Evolutionary conservation across 2,329 filamentous ascomycete genomes (phyloP).

Genomic region (Exophiala lecanii-corni): DNA sequence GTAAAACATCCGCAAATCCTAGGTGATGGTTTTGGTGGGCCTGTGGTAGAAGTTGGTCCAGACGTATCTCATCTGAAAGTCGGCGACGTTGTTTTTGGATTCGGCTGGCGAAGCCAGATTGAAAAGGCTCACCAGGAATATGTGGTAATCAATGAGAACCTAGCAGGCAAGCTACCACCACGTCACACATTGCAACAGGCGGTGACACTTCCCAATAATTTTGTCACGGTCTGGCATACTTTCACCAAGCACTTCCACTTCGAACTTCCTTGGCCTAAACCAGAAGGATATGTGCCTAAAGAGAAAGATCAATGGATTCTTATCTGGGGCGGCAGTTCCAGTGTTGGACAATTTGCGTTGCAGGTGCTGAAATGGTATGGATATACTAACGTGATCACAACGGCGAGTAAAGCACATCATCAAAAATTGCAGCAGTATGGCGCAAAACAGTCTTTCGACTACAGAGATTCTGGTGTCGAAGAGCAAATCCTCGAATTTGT

Average conservation of each 20-base stretch:
- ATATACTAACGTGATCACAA: conserved; percentile 33
- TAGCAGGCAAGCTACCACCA: conserved; percentile 46
- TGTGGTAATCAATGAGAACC: conserved; percentile 48
- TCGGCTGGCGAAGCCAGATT: conserved; percentile 44
- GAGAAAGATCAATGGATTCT: conserved; percentile 33
- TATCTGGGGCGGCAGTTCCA: conserved; percentile 36
- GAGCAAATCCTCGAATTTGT: conserved; percentile 21
- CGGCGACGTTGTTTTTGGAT: conserved; percentile 55
- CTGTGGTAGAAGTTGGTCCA: conserved; percentile 49
- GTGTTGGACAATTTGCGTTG: conserved; percentile 34
- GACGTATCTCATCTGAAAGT: conserved; percentile 42
- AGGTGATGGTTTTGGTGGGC: conserved; percentile 51
- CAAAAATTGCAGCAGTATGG: conserved; percentile 31
- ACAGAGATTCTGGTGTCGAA: conserved; percentile 25
- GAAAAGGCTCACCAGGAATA: conserved; percentile 55
- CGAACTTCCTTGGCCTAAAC: conserved; percentile 55
- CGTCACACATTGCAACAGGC: conserved; percentile 43
- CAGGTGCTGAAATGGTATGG: conserved; percentile 34
- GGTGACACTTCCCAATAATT: conserved; percentile 53
- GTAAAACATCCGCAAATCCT: conserved; percentile 48
- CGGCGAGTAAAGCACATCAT: conserved; percentile 29
- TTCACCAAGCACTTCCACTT: conserved; percentile 49
- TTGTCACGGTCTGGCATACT: conserved; percentile 57
- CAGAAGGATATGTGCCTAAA: conserved; percentile 36
- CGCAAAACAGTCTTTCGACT: conserved; percentile 31